Evolutionary conservation across 345 rosid genomes (phyloP).

Genomic region (Citrus glauca): DNA sequence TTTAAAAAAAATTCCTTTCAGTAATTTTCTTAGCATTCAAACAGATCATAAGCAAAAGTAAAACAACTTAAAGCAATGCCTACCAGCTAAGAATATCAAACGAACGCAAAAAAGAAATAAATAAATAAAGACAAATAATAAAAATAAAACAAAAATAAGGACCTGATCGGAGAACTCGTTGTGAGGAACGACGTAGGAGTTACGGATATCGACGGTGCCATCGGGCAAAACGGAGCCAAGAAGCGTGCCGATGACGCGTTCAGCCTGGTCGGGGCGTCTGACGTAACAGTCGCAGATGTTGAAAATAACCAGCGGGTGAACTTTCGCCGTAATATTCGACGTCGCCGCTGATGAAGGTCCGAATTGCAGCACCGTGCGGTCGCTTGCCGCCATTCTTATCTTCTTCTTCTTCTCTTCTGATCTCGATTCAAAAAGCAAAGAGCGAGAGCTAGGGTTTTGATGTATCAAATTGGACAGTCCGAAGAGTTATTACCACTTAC

Average conservation of each 20-base stretch:
- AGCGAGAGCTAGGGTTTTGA: constrained; percentile 28
- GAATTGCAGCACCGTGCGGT: constrained; percentile 70
- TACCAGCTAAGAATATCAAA: not conserved
- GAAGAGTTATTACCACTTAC: not conserved
- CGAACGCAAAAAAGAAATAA: not conserved
- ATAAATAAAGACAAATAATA: not conserved
- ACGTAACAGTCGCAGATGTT: constrained; percentile 95
- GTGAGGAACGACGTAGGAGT: constrained; percentile 97
- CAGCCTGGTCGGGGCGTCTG: constrained; percentile 88
- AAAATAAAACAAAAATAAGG: not conserved
- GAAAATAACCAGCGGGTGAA: constrained; percentile 87
- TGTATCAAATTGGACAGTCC: not conserved
- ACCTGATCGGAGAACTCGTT: constrained; percentile 92
- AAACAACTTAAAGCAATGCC: not conserved
- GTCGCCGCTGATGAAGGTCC: constrained; percentile 32
- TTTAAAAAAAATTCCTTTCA: not conserved
- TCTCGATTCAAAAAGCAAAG: not conserved
- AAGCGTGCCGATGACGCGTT: constrained; percentile 93
- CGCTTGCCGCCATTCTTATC: constrained; percentile 61
- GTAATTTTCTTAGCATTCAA: not conserved
- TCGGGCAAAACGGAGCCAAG: constrained; percentile 84
- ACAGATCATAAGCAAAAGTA: not conserved
- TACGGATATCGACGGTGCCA: constrained; percentile 89
- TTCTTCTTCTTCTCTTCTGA: not conserved
- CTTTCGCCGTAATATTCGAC: constrained; percentile 45